Evolutionary conservation across 768 basidiomycete genomes (phyloP).

Genomic region (Collybia sordida): DNA sequence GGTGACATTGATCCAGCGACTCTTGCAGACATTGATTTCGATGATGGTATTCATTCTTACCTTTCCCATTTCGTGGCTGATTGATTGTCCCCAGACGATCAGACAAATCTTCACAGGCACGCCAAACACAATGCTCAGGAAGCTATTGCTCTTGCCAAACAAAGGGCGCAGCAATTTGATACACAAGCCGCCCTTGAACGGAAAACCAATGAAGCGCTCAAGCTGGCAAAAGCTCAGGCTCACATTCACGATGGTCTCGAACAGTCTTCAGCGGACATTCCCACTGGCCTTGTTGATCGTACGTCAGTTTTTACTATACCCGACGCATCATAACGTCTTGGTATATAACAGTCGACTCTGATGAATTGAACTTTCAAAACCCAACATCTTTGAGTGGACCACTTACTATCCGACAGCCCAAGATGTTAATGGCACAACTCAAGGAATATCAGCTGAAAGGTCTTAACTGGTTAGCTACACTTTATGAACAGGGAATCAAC

Average conservation of each 20-base stretch:
- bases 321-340: slow-evolving; percentile 9
- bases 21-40: slow-evolving; percentile 83
- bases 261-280: slow-evolving; percentile 23
- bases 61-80: slow-evolving; percentile 1
- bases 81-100: slow-evolving; percentile 63
- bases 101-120: slow-evolving; percentile 81
- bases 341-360: slow-evolving; percentile 72
- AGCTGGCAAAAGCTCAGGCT: slow-evolving; percentile 58
- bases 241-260: slow-evolving; percentile 47
- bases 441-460: slow-evolving; percentile 99
- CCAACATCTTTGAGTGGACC: slow-evolving; percentile 87
- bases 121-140: slow-evolving; percentile 89
- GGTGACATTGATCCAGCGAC: slow-evolving; percentile 49
- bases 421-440: slow-evolving; percentile 93
- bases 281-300: slow-evolving; percentile 71
- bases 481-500: slow-evolving; percentile 99
- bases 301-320: too few relatives aligned
- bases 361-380: slow-evolving; percentile 99
- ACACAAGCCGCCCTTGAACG: slow-evolving; percentile 76
- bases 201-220: slow-evolving; percentile 76
- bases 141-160: slow-evolving; percentile 75
- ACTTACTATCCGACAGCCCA: slow-evolving; percentile 86
- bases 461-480: slow-evolving; percentile 94
- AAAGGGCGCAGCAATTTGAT: slow-evolving; percentile 86
- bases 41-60: slow-evolving; percentile 61